Percentiles rank a stretch among this genome's conserved stretches.
Conservation (phyloP, 495 filamentous ascomycete genomes). For the Amniculicola lignicola region DNA sequence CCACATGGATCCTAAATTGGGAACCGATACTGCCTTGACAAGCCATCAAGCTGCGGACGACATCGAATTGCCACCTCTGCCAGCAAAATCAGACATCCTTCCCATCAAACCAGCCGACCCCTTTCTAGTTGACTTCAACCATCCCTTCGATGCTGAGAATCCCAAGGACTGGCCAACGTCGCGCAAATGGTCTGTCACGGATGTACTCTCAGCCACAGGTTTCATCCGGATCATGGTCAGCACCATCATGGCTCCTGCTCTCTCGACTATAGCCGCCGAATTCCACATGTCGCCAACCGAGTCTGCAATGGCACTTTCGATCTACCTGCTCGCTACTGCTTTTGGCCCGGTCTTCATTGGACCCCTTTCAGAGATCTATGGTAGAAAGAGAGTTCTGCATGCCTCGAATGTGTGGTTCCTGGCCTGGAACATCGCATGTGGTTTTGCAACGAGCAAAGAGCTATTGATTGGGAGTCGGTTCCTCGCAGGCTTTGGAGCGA, state of each 20-base stretch:
- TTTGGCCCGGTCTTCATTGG: constrained; percentile 37
- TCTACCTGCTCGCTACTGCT: constrained; percentile 42
- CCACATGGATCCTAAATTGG: too few relatives aligned
- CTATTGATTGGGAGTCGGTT: constrained; percentile 38
- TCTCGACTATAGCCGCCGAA: constrained; percentile 41
- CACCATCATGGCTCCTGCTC: constrained; percentile 42
- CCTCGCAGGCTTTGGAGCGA: constrained; percentile 39
- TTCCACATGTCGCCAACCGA: constrained; percentile 37
- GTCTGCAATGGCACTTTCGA: constrained; percentile 47
- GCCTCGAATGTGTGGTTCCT: constrained; percentile 32
- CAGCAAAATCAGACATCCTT: neutral
- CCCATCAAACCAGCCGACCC: constrained; percentile 12
- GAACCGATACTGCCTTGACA: too few relatives aligned
- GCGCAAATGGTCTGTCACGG: constrained; percentile 34
- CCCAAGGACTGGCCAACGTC: constrained; percentile 24
- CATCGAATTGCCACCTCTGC: constrained; percentile 4
- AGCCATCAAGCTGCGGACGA: too few relatives aligned
- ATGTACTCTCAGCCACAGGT: constrained; percentile 29
- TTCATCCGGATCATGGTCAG: constrained; percentile 35
- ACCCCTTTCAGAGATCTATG: constrained; percentile 36
- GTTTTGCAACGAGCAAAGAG: constrained; percentile 31
- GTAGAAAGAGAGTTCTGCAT: constrained; percentile 35
- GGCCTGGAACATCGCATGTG: constrained; percentile 41
- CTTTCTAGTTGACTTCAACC: constrained; percentile 23
- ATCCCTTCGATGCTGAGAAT: constrained; percentile 16